These are phyloP conservation scores for Fusarium anthophilum DNA, from an alignment of 2,329 filamentous ascomycete genomes.

Conservation along the genomic window DNA sequence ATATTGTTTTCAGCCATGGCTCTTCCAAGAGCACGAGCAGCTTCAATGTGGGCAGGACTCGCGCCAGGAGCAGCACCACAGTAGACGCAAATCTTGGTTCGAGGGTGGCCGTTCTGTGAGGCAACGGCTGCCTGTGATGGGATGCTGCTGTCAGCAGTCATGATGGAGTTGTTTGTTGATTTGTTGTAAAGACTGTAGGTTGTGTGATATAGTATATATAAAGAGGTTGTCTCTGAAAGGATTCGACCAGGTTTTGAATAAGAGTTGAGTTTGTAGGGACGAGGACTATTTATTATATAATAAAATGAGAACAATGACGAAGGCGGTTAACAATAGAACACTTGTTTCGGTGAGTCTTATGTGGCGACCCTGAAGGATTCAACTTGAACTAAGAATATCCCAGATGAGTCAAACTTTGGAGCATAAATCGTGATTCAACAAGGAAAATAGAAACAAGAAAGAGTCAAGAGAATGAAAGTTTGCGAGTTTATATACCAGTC, in stretches of 20 bases:
- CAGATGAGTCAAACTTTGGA: constrained; percentile 13
- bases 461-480: neutral
- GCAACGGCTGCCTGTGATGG: constrained; percentile 13
- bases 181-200: neutral
- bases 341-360: constrained; percentile 18
- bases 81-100: constrained; percentile 88
- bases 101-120: constrained; percentile 46
- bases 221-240: neutral
- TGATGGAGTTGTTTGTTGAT: constrained; percentile 26
- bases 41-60: constrained; percentile 77
- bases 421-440: neutral
- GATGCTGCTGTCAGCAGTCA: constrained; percentile 43
- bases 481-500: constrained; percentile 27
- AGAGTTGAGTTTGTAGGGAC: neutral
- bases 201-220: neutral
- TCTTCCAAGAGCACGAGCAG: constrained; percentile 78
- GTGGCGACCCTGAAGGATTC: constrained; percentile 11
- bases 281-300: neutral
- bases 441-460: neutral
- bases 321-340: constrained; percentile 1
- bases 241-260: neutral
- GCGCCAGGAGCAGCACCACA: constrained; percentile 84
- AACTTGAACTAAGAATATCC: constrained; percentile 4
- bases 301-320: constrained; percentile 8
- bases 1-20: constrained; percentile 81